phyloP scores from a whole-genome alignment of 73 alveolate species.

The Stentor coeruleus region DNA sequence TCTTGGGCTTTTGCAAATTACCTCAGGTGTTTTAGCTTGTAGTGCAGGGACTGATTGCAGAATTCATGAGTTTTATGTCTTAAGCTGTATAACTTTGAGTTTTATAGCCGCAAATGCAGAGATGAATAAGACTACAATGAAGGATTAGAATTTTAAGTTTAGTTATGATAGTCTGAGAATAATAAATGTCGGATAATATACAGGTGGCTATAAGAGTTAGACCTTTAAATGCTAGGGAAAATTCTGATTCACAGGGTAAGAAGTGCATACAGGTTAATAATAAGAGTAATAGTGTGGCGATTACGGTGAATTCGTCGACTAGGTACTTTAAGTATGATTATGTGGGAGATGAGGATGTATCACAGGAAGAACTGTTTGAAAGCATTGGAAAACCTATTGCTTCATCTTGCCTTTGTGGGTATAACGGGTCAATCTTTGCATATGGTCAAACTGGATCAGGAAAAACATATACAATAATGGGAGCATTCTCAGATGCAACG shows the following conservation, averaged over 20 bases:
- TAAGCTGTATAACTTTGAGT: no score
- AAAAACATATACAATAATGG: constrained; percentile 92
- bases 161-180: no score
- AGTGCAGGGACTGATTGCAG: no score
- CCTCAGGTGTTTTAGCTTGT: no score
- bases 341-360: constrained; percentile 71
- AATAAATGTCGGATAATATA: constrained; percentile 28
- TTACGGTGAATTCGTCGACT: constrained; percentile 28
- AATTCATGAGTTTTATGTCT: no score
- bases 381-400: constrained; percentile 84
- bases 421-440: constrained; percentile 95
- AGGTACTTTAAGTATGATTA: constrained; percentile 76
- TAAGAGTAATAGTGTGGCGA: not conserved
- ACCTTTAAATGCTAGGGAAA: constrained; percentile 92
- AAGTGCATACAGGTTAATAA: constrained; percentile 21
- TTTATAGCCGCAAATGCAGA: no score
- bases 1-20: no score
- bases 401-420: constrained; percentile 81
- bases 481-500: constrained; percentile 40
- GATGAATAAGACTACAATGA: not conserved
- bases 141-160: not conserved
- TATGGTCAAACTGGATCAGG: constrained; percentile 99
- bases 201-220: constrained; percentile 97
- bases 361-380: constrained; percentile 89
- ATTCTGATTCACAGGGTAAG: constrained; percentile 9